These are phyloP conservation scores for Fusarium irregulare DNA, from an alignment of 2,329 filamentous ascomycete species.

Conservation along the genomic window DNA sequence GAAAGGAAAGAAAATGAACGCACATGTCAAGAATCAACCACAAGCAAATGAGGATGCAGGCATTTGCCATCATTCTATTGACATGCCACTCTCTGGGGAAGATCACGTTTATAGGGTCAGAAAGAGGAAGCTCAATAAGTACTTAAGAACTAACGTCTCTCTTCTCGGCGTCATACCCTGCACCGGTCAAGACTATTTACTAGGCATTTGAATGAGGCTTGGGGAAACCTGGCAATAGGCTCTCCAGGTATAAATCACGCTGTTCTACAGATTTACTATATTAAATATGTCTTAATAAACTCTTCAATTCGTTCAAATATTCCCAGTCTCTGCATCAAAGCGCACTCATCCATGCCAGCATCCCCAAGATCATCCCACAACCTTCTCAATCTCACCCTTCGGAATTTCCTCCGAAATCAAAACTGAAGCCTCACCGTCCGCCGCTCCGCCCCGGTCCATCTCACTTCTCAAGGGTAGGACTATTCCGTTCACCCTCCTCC, in stretches of 20 bases:
- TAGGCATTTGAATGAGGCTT: neutral
- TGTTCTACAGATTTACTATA: slow-evolving; percentile 7
- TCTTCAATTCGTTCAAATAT: slow-evolving; percentile 13
- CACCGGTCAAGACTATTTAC: neutral
- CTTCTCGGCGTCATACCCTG: slow-evolving; percentile 32
- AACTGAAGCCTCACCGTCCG: slow-evolving; percentile 14
- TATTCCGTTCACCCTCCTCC: slow-evolving; percentile 31
- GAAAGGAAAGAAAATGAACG: slow-evolving; percentile 10
- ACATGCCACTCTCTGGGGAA: slow-evolving; percentile 41
- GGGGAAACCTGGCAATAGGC: neutral
- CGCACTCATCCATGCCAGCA: slow-evolving; percentile 1
- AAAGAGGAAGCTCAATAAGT: slow-evolving; percentile 22
- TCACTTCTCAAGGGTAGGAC: slow-evolving; percentile 9
- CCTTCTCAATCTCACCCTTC: slow-evolving; percentile 16
- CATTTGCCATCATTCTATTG: slow-evolving; percentile 43
- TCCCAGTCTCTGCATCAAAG: neutral
- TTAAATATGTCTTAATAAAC: neutral
- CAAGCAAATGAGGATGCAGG: slow-evolving; percentile 43
- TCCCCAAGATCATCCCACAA: slow-evolving; percentile 20
- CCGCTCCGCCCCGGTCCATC: slow-evolving; percentile 14
- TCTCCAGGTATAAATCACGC: neutral
- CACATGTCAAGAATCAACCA: slow-evolving; percentile 46
- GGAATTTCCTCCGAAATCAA: slow-evolving; percentile 27
- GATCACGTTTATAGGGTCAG: slow-evolving; percentile 10
- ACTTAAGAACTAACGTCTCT: slow-evolving; percentile 3